Percentiles rank a stretch among this genome's conserved stretches.
Conservation (phyloP, 2,329 filamentous ascomycete genomes). For the Colletotrichum echinochloae region DNA sequence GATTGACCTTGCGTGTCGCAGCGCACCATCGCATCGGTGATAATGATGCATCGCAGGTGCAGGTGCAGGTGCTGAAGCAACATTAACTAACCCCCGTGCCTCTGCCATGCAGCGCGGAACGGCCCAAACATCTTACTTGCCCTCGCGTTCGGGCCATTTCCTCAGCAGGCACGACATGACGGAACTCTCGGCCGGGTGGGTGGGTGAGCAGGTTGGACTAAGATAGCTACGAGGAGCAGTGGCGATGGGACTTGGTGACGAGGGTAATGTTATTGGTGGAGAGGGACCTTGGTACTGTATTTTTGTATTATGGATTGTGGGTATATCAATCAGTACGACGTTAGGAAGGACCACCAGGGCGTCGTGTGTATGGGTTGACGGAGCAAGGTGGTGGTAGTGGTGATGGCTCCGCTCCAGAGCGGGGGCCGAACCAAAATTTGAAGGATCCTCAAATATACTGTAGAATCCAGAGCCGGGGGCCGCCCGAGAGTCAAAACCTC, state of each 20-base stretch:
- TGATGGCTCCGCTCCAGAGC: background rate
- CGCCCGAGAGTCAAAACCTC: conserved; percentile 13
- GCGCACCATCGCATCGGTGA: background rate
- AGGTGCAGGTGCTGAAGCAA: background rate
- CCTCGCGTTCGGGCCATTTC: background rate
- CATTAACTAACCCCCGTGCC: background rate
- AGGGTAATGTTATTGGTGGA: background rate
- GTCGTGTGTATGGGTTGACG: background rate
- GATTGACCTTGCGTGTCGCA: background rate
- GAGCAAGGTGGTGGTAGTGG: background rate
- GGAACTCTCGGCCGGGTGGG: background rate
- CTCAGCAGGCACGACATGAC: background rate
- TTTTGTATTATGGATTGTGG: background rate
- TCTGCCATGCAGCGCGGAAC: background rate
- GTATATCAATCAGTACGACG: background rate
- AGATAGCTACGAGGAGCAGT: background rate
- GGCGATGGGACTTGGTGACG: background rate
- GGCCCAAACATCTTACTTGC: background rate
- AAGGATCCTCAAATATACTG: background rate
- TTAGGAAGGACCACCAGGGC: background rate
- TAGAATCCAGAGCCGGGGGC: conserved; percentile 1
- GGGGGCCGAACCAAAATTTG: background rate
- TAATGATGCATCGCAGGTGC: background rate
- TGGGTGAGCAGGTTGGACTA: background rate
- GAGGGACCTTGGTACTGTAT: background rate